A percentile compares a stretch with the other conserved stretches of the same genome.
phyloP scores from a whole-genome alignment of 2,329 filamentous ascomycete species.

The Claviceps citrina region DNA sequence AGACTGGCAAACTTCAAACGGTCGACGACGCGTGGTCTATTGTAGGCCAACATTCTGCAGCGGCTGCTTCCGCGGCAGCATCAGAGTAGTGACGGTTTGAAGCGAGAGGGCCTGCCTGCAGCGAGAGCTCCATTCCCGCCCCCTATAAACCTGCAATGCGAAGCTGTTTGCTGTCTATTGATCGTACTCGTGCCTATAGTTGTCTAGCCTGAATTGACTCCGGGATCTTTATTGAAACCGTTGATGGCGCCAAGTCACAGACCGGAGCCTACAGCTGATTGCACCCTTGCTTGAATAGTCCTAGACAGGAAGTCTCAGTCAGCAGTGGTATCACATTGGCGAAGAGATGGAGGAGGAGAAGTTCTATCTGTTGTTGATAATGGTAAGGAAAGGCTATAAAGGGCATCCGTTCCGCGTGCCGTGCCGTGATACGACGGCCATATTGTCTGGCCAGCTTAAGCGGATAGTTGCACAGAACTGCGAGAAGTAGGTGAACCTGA shows the following conservation, averaged over 20 bases:
- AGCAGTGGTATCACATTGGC: background rate
- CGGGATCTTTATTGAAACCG: background rate
- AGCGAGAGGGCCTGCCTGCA: background rate
- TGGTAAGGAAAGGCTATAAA: slow-evolving; percentile 2
- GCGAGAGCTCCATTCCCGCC: background rate
- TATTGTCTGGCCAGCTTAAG: slow-evolving; percentile 1
- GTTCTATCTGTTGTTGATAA: background rate
- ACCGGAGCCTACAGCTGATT: background rate
- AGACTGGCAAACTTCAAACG: slow-evolving; percentile 4
- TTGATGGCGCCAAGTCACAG: background rate
- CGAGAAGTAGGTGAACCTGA: background rate
- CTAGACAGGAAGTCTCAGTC: background rate
- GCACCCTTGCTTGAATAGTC: background rate
- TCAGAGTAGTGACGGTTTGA: background rate
- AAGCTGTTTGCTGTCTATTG: slow-evolving; percentile 4
- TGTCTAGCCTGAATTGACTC: background rate
- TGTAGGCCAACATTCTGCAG: slow-evolving; percentile 1
- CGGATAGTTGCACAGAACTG: background rate
- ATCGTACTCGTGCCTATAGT: background rate
- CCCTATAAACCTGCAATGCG: background rate
- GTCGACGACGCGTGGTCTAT: slow-evolving; percentile 2
- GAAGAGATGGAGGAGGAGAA: background rate
- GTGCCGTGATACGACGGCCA: slow-evolving; percentile 1
- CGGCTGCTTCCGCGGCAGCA: slow-evolving; percentile 1
- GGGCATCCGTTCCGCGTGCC: background rate